A percentile compares a stretch with the other conserved stretches of the same genome.
Conservation (phyloP, 2,329 filamentous ascomycete species). For the Tolypocladium nubicola region DNA sequence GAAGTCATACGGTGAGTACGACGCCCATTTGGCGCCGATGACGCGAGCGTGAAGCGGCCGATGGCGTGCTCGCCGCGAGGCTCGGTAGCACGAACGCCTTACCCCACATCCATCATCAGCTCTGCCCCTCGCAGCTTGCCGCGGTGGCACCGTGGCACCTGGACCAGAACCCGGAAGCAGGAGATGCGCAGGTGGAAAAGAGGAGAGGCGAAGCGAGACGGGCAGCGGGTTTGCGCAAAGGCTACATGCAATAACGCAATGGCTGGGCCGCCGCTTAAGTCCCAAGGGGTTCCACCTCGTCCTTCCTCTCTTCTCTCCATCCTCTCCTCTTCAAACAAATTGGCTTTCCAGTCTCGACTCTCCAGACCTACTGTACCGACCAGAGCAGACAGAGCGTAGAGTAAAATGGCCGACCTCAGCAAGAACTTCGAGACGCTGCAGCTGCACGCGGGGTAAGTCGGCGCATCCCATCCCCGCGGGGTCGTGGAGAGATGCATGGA, state of each 20-base stretch:
- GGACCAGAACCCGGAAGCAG: not conserved
- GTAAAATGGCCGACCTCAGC: conserved; percentile 32
- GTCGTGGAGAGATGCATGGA: not conserved
- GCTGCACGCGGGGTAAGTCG: conserved; percentile 67
- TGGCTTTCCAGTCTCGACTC: not conserved
- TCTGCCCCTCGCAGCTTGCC: not conserved
- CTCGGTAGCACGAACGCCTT: not conserved
- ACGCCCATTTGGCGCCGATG: conserved; percentile 2
- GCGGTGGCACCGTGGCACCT: not conserved
- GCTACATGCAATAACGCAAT: conserved; percentile 4
- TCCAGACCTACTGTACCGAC: not conserved
- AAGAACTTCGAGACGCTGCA: conserved; percentile 75
- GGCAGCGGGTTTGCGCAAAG: not conserved
- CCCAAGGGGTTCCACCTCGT: not conserved
- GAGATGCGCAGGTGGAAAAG: not conserved
- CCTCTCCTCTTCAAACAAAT: conserved; percentile 7
- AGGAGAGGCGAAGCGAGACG: not conserved
- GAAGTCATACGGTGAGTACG: not conserved
- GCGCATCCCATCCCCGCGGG: not conserved
- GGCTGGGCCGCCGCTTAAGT: not conserved
- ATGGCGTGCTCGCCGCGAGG: conserved; percentile 5
- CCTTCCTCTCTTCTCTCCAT: conserved; percentile 3
- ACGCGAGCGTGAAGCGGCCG: not conserved
- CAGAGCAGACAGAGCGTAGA: not conserved
- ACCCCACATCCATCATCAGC: not conserved